phyloP scores from a whole-genome alignment of 2,329 filamentous ascomycete genomes.

The Zalaria obscura region DNA sequence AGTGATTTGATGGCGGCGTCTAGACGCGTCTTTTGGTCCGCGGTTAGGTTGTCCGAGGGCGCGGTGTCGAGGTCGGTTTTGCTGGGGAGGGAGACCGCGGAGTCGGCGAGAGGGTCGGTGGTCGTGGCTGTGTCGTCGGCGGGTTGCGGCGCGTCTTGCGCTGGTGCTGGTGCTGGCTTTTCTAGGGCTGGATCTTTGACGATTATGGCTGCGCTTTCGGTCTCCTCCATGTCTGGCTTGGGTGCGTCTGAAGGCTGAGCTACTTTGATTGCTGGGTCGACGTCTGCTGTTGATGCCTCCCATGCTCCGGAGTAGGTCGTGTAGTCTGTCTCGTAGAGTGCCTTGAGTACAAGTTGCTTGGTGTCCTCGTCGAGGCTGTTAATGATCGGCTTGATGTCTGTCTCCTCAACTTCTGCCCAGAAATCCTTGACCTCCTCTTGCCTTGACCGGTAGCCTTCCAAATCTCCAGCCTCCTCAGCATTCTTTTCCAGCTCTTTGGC shows the following conservation, averaged over 20 bases:
- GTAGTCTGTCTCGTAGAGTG: constrained; percentile 27
- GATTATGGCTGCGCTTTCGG: constrained; percentile 17
- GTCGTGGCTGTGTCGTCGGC: constrained; percentile 1
- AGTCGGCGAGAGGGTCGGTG: constrained; percentile 2
- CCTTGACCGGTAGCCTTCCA: constrained; percentile 52
- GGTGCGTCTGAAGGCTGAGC: constrained; percentile 1
- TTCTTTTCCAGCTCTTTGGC: constrained; percentile 70
- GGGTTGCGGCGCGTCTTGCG: constrained; percentile 5
- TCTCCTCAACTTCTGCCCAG: constrained; percentile 72
- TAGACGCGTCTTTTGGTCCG: constrained; percentile 14
- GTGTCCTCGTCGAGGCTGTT: constrained; percentile 48
- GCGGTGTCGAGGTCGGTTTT: constrained; percentile 1
- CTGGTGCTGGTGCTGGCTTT: not conserved
- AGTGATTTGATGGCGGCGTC: constrained; percentile 38
- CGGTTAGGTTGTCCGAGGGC: not conserved
- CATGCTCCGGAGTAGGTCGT: constrained; percentile 14
- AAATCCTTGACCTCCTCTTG: constrained; percentile 69
- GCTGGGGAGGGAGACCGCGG: constrained; percentile 2
- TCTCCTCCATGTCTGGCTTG: constrained; percentile 9
- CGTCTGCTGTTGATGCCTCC: constrained; percentile 1
- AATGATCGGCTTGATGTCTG: constrained; percentile 58
- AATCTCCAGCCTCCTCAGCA: constrained; percentile 57
- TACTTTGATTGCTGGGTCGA: constrained; percentile 1
- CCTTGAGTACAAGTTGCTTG: constrained; percentile 46
- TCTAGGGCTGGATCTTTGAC: constrained; percentile 11